A percentile compares a stretch with the other conserved stretches of the same genome.
These are phyloP conservation scores for Barbatosphaeria neglecta DNA, from an alignment of 495 filamentous ascomycete genomes.

Conservation along the genomic window DNA sequence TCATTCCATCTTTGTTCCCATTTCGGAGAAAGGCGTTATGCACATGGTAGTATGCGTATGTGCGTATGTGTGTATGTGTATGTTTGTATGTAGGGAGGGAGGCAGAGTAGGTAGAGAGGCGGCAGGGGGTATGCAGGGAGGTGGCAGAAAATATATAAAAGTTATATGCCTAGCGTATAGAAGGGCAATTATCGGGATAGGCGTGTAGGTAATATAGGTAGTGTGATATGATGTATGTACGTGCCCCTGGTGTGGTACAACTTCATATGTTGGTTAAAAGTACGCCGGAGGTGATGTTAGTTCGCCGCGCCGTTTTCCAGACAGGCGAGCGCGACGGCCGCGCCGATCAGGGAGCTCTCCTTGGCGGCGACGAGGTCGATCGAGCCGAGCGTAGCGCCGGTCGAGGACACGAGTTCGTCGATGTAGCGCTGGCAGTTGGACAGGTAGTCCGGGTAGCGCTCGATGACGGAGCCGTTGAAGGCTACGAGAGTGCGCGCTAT, in stretches of 20 bases:
- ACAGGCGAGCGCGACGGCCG: slow-evolving; percentile 47
- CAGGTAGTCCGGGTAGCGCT: slow-evolving; percentile 50
- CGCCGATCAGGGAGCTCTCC: slow-evolving; percentile 52
- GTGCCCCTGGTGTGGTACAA: too few species aligned
- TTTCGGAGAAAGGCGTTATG: too few species aligned
- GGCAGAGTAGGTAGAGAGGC: too few species aligned
- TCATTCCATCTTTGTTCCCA: not conserved
- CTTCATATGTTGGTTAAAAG: too few species aligned
- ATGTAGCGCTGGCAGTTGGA: slow-evolving; percentile 37
- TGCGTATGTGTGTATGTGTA: not conserved
- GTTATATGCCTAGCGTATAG: too few species aligned
- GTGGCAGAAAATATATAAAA: too few species aligned
- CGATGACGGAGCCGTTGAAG: slow-evolving; percentile 54
- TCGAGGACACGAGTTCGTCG: slow-evolving; percentile 27
- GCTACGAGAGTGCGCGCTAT: slow-evolving; percentile 34
- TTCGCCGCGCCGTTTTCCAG: slow-evolving; percentile 10
- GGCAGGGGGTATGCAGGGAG: too few species aligned
- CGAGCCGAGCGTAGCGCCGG: slow-evolving; percentile 13
- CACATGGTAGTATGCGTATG: too few species aligned
- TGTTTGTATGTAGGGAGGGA: too few species aligned
- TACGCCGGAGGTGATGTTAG: too few species aligned
- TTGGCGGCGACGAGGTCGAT: slow-evolving; percentile 43
- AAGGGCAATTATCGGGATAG: too few species aligned
- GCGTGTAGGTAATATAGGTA: too few species aligned
- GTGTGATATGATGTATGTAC: not conserved